phyloP scores from a whole-genome alignment of 2,329 filamentous ascomycete genomes.

The Ceratocystis diversiconidia region DNA sequence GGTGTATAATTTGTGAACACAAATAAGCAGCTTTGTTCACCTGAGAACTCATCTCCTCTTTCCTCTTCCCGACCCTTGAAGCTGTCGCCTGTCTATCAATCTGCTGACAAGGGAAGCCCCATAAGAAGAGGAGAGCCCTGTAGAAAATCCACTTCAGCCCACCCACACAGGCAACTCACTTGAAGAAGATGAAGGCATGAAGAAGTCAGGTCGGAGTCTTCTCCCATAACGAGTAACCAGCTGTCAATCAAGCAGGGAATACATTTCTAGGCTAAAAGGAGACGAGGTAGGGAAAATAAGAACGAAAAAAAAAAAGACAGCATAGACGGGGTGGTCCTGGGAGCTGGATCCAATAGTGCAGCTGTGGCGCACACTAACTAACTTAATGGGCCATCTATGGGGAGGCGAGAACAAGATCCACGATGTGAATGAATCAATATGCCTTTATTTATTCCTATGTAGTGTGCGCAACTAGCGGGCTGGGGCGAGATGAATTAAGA shows the following conservation, averaged over 20 bases:
- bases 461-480: not conserved
- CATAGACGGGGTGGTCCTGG: not conserved
- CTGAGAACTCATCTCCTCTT: not conserved
- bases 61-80: not conserved
- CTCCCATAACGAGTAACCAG: not conserved
- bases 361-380: conserved; percentile 3
- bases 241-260: not conserved
- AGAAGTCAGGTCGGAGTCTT: not conserved
- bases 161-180: not conserved
- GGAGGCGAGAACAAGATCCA: not conserved
- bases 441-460: no score
- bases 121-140: not conserved
- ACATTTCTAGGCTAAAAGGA: not conserved
- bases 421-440: not conserved
- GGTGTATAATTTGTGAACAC: not conserved
- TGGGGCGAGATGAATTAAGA: not conserved
- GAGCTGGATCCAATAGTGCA: conserved; percentile 4
- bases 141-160: not conserved
- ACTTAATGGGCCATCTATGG: not conserved
- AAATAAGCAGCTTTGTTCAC: not conserved
- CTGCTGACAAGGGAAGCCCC: not conserved
- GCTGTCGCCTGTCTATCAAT: conserved; percentile 2
- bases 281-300: not conserved
- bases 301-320: not conserved
- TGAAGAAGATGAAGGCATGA: not conserved